Evolutionary conservation across 345 rosid species (phyloP).

Genomic region (Linum lewisii): DNA sequence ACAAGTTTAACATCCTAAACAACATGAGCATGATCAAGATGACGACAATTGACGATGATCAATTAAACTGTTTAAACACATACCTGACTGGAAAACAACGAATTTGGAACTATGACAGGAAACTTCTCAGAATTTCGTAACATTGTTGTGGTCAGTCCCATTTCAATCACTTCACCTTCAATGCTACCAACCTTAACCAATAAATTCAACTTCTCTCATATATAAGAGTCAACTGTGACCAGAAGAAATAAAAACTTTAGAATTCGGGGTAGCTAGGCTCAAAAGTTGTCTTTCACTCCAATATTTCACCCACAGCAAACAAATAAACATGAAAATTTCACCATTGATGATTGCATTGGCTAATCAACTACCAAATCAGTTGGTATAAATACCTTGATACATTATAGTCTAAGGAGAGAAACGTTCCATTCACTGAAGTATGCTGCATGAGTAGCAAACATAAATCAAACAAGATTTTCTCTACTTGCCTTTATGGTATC

Average conservation of each 20-base stretch:
- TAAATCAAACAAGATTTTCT: not conserved
- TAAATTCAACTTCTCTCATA: not conserved
- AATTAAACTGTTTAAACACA: not conserved
- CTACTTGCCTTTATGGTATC: constrained; percentile 82
- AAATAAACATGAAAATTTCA: no score
- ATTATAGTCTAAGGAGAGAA: no score
- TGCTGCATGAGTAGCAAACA: not conserved
- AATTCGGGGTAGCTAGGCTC: no score
- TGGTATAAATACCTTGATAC: no score
- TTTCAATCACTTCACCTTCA: constrained; percentile 89
- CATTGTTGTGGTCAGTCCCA: constrained; percentile 80
- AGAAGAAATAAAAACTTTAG: no score
- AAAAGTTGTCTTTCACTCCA: no score
- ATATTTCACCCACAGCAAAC: no score
- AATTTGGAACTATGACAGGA: constrained; percentile 83
- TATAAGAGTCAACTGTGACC: no score
- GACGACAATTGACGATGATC: not conserved
- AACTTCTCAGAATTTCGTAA: constrained; percentile 72
- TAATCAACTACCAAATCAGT: no score
- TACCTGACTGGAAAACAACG: constrained; percentile 95
- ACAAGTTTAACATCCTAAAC: constrained; percentile 8
- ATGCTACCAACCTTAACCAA: constrained; percentile 68
- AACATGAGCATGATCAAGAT: no score
- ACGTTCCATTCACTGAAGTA: no score
- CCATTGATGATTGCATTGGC: no score